Evolutionary conservation across 1,284 basidiomycete species (phyloP).

Genomic region (Puccinia novopanici): DNA sequence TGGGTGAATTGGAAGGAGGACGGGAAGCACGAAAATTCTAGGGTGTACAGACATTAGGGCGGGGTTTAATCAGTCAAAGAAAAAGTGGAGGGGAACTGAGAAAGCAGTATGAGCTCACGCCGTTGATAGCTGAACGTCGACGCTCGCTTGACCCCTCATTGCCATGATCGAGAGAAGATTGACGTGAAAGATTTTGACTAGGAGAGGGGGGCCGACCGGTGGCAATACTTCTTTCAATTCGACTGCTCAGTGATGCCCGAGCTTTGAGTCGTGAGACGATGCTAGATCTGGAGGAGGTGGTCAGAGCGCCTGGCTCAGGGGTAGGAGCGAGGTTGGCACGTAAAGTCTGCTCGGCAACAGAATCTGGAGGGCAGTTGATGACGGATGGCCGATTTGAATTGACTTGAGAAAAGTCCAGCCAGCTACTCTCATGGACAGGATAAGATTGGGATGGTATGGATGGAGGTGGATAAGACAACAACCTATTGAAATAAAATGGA

Average conservation of each 20-base stretch:
- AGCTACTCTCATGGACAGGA: conserved; percentile 6
- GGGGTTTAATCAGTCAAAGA: not conserved
- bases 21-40: conserved; percentile 10
- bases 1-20: conserved; percentile 10
- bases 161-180: conserved; percentile 23
- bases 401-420: not conserved
- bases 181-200: not conserved
- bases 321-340: conserved; percentile 3
- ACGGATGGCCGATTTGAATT: not conserved
- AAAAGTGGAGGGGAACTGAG: not conserved
- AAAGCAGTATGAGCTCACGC: not conserved
- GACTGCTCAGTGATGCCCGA: conserved; percentile 22
- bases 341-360: not conserved
- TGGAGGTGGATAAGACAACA: no score
- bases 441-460: not conserved
- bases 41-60: no score
- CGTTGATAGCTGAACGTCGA: conserved; percentile 16
- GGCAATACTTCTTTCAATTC: conserved; percentile 16
- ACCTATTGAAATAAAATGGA: no score
- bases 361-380: not conserved
- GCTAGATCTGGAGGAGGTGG: conserved; percentile 13
- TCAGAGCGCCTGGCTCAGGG: not conserved
- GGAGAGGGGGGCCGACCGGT: conserved; percentile 15
- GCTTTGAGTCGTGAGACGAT: conserved; percentile 28
- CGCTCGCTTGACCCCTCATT: not conserved